These are phyloP conservation scores for Aspergillus eucalypticola DNA, from an alignment of 2,329 filamentous ascomycete species.

Conservation along the genomic window DNA sequence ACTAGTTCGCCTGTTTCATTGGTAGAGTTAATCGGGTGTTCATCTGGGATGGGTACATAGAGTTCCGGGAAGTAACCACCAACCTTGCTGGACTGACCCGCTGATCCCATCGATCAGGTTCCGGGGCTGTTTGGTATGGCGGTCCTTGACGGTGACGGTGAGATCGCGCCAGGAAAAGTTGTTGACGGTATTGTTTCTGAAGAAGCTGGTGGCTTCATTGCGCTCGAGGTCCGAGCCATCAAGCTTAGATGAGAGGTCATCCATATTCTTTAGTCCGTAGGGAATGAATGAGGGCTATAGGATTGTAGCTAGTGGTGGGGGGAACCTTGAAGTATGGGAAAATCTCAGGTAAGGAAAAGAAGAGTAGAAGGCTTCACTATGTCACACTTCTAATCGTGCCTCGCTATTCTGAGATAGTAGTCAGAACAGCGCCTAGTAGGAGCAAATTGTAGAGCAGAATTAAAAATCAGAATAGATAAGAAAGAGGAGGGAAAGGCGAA, in stretches of 20 bases:
- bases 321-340: not conserved
- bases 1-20: conserved; percentile 63
- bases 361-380: not conserved
- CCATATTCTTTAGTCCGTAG: no score
- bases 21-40: no score
- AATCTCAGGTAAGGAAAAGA: no score
- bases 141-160: conserved; percentile 71
- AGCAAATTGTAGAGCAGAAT: not conserved
- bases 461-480: not conserved
- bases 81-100: conserved; percentile 65
- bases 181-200: conserved; percentile 62
- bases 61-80: conserved; percentile 1
- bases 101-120: conserved; percentile 64
- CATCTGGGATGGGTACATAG: not conserved
- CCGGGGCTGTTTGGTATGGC: conserved; percentile 62
- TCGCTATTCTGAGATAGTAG: not conserved
- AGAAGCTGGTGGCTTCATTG: conserved; percentile 31
- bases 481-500: not conserved
- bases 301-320: not conserved
- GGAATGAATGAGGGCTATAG: no score
- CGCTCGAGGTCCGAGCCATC: conserved; percentile 31
- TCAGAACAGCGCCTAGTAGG: not conserved
- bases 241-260: not conserved
- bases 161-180: conserved; percentile 67
- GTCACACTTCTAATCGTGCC: not conserved